These are phyloP conservation scores for Colletotrichum sp. DNA, from an alignment of 2,329 filamentous ascomycete species.

Conservation along the genomic window DNA sequence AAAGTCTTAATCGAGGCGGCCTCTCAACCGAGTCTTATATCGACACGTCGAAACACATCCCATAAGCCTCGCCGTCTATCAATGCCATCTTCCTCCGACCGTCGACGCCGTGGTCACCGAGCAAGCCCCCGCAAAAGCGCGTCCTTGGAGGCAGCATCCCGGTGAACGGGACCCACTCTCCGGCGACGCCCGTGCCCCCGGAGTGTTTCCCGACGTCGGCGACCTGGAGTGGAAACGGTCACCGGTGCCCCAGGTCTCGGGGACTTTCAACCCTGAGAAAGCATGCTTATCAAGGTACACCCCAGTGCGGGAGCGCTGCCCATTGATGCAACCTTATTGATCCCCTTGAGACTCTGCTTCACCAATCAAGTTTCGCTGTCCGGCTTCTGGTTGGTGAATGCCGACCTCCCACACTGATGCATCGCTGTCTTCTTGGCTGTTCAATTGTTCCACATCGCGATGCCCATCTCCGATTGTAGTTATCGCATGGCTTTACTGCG, in stretches of 20 bases:
- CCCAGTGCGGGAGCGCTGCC: background rate
- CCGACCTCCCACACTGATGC: background rate
- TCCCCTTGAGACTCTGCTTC: background rate
- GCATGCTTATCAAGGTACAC: background rate
- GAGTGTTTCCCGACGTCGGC: constrained; percentile 9
- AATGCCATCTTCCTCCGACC: background rate
- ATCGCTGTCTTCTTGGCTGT: background rate
- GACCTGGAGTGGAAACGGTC: background rate
- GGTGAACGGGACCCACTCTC: background rate
- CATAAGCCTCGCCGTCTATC: background rate
- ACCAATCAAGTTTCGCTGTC: background rate
- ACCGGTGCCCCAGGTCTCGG: background rate
- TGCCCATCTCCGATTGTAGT: background rate
- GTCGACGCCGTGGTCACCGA: background rate
- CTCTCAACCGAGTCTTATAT: background rate
- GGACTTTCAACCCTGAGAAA: background rate
- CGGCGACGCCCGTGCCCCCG: constrained; percentile 11
- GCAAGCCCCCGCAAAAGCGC: background rate
- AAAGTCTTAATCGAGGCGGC: background rate
- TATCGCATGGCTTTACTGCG: background rate
- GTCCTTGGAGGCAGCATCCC: background rate
- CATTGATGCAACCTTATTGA: constrained; percentile 5
- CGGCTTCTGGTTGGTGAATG: background rate
- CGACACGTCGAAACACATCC: background rate
- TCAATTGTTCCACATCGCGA: background rate